Evolutionary conservation across 768 basidiomycete species (phyloP).

Genomic region (Artomyces pyxidatus): DNA sequence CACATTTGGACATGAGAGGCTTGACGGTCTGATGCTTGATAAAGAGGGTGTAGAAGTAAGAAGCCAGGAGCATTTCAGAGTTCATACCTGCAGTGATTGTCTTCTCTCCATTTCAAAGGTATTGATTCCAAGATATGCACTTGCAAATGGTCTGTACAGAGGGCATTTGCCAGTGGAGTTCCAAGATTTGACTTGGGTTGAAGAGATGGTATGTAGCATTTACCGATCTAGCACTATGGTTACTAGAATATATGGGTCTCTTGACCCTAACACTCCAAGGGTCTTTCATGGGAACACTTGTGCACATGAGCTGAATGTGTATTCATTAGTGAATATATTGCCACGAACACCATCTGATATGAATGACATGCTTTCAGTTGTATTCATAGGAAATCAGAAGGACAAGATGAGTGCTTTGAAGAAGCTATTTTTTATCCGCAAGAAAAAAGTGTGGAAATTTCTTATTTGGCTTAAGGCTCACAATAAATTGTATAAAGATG

Average conservation of each 20-base stretch:
- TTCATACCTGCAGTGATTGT: neutral
- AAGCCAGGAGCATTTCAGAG: neutral
- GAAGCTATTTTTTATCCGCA: conserved; percentile 18
- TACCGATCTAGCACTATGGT: conserved; percentile 23
- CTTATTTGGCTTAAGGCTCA: conserved; percentile 18
- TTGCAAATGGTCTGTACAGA: neutral
- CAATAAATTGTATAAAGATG: conserved; percentile 18
- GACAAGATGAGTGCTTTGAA: conserved; percentile 11
- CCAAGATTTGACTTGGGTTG: conserved; percentile 12
- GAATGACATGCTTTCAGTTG: conserved; percentile 18
- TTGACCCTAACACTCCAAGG: conserved; percentile 16
- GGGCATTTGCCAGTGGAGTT: conserved; percentile 18
- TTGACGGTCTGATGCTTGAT: neutral
- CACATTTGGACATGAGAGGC: neutral
- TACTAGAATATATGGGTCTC: conserved; percentile 20
- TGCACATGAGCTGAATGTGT: conserved; percentile 26
- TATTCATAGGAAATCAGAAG: conserved; percentile 24
- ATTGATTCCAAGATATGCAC: neutral
- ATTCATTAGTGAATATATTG: conserved; percentile 21
- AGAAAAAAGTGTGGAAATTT: conserved; percentile 20
- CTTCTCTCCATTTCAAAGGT: neutral
- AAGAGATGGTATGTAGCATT: conserved; percentile 15
- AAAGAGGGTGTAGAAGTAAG: neutral
- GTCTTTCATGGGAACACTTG: conserved; percentile 29
- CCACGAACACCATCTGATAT: conserved; percentile 22